Percentiles rank a stretch among this genome's conserved stretches.
phyloP scores from a whole-genome alignment of 2,329 filamentous ascomycete species.

The Aureobasidium sp. region DNA sequence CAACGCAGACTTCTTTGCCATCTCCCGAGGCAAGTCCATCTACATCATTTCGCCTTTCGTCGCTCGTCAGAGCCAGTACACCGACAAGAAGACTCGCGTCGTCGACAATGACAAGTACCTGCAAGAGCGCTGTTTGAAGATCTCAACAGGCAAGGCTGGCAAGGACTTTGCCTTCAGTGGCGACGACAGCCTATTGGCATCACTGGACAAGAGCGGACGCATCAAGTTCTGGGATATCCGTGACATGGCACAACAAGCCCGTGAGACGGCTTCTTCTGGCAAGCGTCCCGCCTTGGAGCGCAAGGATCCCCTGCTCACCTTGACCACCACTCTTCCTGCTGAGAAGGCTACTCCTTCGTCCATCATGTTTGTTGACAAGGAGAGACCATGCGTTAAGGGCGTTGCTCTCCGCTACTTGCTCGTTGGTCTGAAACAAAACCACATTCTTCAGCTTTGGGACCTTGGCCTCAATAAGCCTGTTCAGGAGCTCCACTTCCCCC shows the following conservation, averaged over 20 bases:
- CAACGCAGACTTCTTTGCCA: constrained; percentile 89
- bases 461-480: constrained; percentile 90
- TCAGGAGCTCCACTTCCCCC: constrained; percentile 92
- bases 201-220: constrained; percentile 90
- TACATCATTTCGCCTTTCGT: constrained; percentile 67
- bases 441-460: constrained; percentile 97
- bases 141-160: constrained; percentile 93
- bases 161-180: constrained; percentile 98
- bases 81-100: constrained; percentile 45
- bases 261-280: constrained; percentile 33
- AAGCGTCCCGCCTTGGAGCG: constrained; percentile 60
- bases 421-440: constrained; percentile 98
- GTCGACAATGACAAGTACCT: constrained; percentile 86
- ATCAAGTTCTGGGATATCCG: constrained; percentile 98
- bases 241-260: constrained; percentile 54
- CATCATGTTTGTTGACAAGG: constrained; percentile 91
- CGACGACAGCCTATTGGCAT: constrained; percentile 89
- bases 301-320: constrained; percentile 76
- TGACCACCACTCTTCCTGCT: constrained; percentile 75
- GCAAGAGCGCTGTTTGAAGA: constrained; percentile 80
- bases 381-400: constrained; percentile 83
- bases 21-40: constrained; percentile 92
- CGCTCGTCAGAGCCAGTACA: constrained; percentile 45
- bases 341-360: constrained; percentile 98
- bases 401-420: constrained; percentile 90